Evolutionary conservation across 2,329 filamentous ascomycete genomes (phyloP).

Genomic region (Fusarium nygamai): DNA sequence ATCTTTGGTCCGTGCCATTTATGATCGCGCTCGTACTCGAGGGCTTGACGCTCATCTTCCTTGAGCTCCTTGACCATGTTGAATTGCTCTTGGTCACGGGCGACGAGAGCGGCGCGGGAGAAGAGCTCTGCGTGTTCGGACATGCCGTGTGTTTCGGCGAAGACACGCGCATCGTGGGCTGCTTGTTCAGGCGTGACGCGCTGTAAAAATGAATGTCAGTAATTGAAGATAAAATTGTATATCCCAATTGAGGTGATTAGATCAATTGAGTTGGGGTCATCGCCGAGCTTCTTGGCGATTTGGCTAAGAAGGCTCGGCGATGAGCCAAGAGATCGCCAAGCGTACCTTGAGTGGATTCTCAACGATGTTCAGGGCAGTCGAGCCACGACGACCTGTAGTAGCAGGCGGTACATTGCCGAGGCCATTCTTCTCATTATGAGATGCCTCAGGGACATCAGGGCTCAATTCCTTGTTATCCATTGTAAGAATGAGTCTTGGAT

Average conservation of each 20-base stretch:
- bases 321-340: constrained; percentile 21
- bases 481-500: not conserved
- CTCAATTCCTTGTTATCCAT: constrained; percentile 24
- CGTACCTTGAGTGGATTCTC: constrained; percentile 23
- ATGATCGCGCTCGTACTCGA: constrained; percentile 61
- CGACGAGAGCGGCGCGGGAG: constrained; percentile 51
- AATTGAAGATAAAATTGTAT: not conserved
- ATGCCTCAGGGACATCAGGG: constrained; percentile 10
- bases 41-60: constrained; percentile 49
- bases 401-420: not conserved
- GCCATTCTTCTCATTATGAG: constrained; percentile 8
- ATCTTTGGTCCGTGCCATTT: constrained; percentile 64
- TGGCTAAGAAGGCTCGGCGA: not conserved
- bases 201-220: constrained; percentile 9
- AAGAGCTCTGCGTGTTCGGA: constrained; percentile 57
- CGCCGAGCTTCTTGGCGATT: not conserved
- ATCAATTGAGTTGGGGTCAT: not conserved
- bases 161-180: constrained; percentile 56
- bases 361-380: constrained; percentile 18
- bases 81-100: constrained; percentile 44
- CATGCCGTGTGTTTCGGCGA: constrained; percentile 61
- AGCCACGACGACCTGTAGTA: constrained; percentile 2
- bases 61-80: constrained; percentile 42
- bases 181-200: constrained; percentile 39
- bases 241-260: not conserved